Conservation (phyloP, 768 basidiomycete species). For the Lactarius quietus region DNA sequence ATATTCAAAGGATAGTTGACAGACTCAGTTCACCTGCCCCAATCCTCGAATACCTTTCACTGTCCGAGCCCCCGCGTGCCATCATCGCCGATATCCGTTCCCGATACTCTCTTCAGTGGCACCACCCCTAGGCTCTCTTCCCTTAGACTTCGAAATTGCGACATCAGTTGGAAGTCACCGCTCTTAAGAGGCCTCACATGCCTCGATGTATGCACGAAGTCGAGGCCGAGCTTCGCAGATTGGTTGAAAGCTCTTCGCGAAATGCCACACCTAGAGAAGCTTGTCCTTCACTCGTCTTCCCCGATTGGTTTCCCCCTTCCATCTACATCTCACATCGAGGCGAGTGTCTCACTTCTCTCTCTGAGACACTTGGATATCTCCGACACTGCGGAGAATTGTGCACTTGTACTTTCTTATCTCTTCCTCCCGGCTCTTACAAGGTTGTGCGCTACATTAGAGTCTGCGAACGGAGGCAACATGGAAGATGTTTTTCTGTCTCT, state of each 20-base stretch:
- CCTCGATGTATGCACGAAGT: not conserved
- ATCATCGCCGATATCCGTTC: not conserved
- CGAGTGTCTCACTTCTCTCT: not conserved
- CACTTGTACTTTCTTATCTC: constrained; percentile 8
- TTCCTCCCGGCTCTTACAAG: not conserved
- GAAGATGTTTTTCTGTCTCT: not conserved
- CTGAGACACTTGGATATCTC: not conserved
- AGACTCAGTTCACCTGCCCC: not conserved
- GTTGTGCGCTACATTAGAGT: not conserved
- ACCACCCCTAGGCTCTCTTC: constrained; percentile 1
- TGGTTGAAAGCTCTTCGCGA: constrained; percentile 1
- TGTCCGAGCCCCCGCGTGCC: not conserved
- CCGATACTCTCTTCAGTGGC: not conserved
- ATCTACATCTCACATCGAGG: too few relatives aligned
- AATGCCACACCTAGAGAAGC: not conserved
- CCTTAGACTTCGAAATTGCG: not conserved
- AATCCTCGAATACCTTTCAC: not conserved
- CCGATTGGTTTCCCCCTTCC: not conserved
- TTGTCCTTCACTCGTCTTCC: not conserved
- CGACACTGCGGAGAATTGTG: not conserved
- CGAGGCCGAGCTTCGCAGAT: not conserved
- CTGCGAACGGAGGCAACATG: not conserved
- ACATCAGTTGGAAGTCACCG: constrained; percentile 12
- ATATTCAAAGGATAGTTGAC: not conserved
- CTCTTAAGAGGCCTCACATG: not conserved